These are phyloP conservation scores for Suhomyces terraborum DNA, from an alignment of 1,139 yeast species.

Conservation along the genomic window DNA sequence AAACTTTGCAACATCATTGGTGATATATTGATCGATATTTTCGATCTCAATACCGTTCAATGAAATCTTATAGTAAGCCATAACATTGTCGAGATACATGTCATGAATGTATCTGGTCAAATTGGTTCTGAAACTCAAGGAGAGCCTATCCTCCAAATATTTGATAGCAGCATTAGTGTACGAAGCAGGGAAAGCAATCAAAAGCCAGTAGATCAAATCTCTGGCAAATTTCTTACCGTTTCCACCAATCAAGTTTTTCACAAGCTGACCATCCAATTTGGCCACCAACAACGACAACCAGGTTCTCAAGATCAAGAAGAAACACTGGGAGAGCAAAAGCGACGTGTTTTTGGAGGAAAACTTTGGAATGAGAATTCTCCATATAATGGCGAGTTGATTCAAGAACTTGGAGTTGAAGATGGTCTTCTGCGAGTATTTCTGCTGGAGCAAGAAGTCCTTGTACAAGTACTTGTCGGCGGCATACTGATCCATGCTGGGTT, in stretches of 20 bases:
- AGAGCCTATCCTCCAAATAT: slow-evolving; percentile 72
- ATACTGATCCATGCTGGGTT: slow-evolving; percentile 58
- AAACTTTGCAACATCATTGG: slow-evolving; percentile 82
- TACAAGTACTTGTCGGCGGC: slow-evolving; percentile 71
- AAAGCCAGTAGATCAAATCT: slow-evolving; percentile 83
- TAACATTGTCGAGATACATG: slow-evolving; percentile 75
- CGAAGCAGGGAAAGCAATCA: slow-evolving; percentile 90
- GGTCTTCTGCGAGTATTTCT: slow-evolving; percentile 34
- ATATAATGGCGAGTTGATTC: slow-evolving; percentile 72
- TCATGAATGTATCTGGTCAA: slow-evolving; percentile 88
- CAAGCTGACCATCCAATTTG: slow-evolving; percentile 88
- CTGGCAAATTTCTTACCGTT: slow-evolving; percentile 73
- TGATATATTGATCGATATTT: slow-evolving; percentile 74
- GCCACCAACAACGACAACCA: slow-evolving; percentile 87
- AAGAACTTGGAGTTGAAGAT: slow-evolving; percentile 67
- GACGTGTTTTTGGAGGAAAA: slow-evolving; percentile 68
- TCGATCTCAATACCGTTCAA: slow-evolving; percentile 47
- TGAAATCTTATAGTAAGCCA: slow-evolving; percentile 78
- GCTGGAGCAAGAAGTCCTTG: slow-evolving; percentile 50
- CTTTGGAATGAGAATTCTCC: slow-evolving; percentile 81
- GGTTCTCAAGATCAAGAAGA: slow-evolving; percentile 77
- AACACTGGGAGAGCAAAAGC: slow-evolving; percentile 68
- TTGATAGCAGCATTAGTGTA: slow-evolving; percentile 91
- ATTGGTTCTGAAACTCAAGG: slow-evolving; percentile 83
- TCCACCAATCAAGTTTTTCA: slow-evolving; percentile 83